phyloP scores from a whole-genome alignment of 371 early-diverging fungal species.

The Capillidium heterosporum region DNA sequence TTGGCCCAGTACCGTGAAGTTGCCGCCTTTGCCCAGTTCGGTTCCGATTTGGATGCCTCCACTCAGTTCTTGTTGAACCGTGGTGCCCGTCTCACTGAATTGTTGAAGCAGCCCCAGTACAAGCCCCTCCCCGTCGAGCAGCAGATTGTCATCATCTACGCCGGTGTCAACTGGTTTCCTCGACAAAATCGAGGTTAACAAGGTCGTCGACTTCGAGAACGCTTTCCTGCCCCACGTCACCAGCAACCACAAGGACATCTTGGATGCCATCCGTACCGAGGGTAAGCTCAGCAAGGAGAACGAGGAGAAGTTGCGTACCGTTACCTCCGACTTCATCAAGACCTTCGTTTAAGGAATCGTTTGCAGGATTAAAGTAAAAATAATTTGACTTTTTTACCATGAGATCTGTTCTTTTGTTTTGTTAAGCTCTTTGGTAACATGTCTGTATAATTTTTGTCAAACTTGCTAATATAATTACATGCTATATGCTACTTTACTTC shows the following conservation, averaged over 20 bases:
- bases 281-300: slow-evolving; percentile 71
- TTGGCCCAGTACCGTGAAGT: slow-evolving; percentile 97
- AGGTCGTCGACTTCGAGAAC: slow-evolving; percentile 77
- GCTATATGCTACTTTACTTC: too few species aligned
- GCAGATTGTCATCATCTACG: slow-evolving; percentile 83
- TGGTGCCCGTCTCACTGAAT: slow-evolving; percentile 88
- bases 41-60: slow-evolving; percentile 93
- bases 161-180: slow-evolving; percentile 95
- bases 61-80: slow-evolving; percentile 89
- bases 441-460: too few species aligned
- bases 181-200: slow-evolving; percentile 83
- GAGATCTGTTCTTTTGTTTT: too few species aligned
- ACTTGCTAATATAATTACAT: too few species aligned
- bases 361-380: too few species aligned
- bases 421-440: too few species aligned
- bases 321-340: slow-evolving; percentile 71
- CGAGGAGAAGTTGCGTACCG: slow-evolving; percentile 66
- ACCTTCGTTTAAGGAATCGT: slow-evolving; percentile 36
- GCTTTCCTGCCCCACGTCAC: slow-evolving; percentile 74
- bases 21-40: slow-evolving; percentile 96
- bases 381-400: too few species aligned
- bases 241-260: slow-evolving; percentile 66
- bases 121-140: slow-evolving; percentile 78
- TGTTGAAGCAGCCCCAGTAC: slow-evolving; percentile 90
- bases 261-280: slow-evolving; percentile 76